Evolutionary conservation across 1,284 basidiomycete genomes (phyloP), one percentile per base, ranked within the genome.

Genomic region (Leccinum variabile): DNA sequence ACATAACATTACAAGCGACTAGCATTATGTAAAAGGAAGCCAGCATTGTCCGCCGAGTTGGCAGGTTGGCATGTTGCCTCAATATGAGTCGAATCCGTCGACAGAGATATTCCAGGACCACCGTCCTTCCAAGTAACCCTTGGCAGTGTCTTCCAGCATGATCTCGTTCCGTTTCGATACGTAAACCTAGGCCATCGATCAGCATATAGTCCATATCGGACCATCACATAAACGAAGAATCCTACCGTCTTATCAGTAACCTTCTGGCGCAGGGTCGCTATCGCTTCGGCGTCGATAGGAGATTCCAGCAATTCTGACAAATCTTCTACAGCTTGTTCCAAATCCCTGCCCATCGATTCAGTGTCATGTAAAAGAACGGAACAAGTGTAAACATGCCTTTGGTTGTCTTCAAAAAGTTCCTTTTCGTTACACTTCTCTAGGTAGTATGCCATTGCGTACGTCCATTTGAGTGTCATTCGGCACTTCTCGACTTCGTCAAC

Each of bases 381-480:
- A 44, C 10, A 22, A 50, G n/a, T 33, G 6, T 18, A 39, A 55
- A 66, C 79, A 33, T 66, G 89, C 90, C 92, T 84, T 78, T 99
- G 97, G 73, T 98, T 98, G 78, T 98, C 96, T 77, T 98, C 97
- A 70, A 97, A 99, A 54, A 99, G 79, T 73, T 95, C 93, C 75
- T 98, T 98, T 84, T 93, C 84, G 75, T 98, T 98, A 68, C 94
- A 89, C 72, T 86, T 88, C 62, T 87, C 85, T 37, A 92, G 82
- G 68, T 98, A 99, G 80, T 95, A 99, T 13, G 96, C 97, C 96
- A 99, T 98, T n/a, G 94, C 92, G 73, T 99, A 99, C 16, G 96
- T 98, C 97, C 97, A 99, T 78, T 98, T 98, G 66, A 99, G 86
- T 52, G 97, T 98, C 82, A 90, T 94, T 39, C 97, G 88, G 73